Base-by-base conservation (phyloP, 2,329 filamentous ascomycete species). In the Diaporthe sp. region DNA sequence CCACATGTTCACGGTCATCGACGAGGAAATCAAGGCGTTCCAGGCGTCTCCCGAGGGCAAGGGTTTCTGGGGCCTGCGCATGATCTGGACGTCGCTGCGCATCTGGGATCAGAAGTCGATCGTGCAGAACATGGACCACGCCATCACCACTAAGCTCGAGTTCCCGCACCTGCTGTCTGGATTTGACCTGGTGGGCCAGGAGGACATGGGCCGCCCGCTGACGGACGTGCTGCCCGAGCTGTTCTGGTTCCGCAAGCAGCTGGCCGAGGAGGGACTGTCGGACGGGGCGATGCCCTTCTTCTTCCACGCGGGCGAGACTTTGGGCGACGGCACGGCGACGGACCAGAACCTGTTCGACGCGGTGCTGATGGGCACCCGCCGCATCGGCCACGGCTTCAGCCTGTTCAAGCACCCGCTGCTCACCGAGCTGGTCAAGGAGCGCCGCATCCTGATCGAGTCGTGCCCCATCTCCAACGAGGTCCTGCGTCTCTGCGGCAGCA, bases 381-480 rank as follows among this genome's bases (percentile, higher is more conserved):
- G 97, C 75, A 97, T 99, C 77, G 96, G 96, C 0, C 95, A 98
- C 82, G 95, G 92, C 1, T 97, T 95, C 83, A 95, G 94, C 31
- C 88, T 98, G 15, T 97, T 93, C 88, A 98, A 97, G 82, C 97
- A 98, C 84, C 97, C 96, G 0, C 88, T 98, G 6, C 90, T 98
- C 17, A 91, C 97, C 78, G 94, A 98, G 80, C 93, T 98, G 86
- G 92, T 98, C 79, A 96, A 96, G 81, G 93, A 98, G 78, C 95
- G 94, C 85, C 92, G 92, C 77, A 97, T 98, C 76, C 88, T 98
- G 9, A 87, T 98, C 74, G 97, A 98, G 83, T 94, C 92, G 79
- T 98, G 96, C 82, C 96, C 96, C 0, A 95, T 98, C 75, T 95
- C 93, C 19, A 98, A 98, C 84, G 95, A 98, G 82, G 92, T 97